Evolutionary conservation across 495 filamentous ascomycete species (phyloP).

Genomic region (Hyphodiscus hymeniophilus): DNA sequence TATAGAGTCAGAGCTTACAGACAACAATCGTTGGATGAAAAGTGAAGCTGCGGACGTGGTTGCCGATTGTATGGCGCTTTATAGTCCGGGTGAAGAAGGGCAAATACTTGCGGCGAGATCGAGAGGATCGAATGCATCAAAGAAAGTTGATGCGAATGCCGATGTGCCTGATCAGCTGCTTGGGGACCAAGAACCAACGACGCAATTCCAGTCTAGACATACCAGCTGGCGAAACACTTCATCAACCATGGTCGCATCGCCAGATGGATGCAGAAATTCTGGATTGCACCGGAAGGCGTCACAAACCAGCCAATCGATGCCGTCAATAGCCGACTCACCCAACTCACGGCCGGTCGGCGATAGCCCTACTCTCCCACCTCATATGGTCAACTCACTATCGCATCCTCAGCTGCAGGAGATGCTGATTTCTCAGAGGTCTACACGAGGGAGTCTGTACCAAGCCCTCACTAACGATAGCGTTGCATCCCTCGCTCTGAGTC

Average conservation of each 20-base stretch:
- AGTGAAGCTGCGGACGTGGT: conserved; percentile 65
- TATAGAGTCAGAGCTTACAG: conserved; percentile 61
- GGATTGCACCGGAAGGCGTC: conserved; percentile 10
- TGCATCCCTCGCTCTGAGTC: conserved; percentile 34
- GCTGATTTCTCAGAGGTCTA: conserved; percentile 41
- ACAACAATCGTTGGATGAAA: conserved; percentile 62
- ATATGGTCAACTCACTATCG: conserved; percentile 33
- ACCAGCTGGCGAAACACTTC: conserved; percentile 37
- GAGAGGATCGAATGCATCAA: background rate
- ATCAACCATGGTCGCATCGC: conserved; percentile 34
- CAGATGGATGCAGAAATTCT: conserved; percentile 9
- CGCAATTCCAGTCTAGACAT: conserved; percentile 12
- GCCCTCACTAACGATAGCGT: conserved; percentile 41
- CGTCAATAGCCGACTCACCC: conserved; percentile 27
- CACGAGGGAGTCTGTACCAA: conserved; percentile 43
- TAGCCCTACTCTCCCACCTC: conserved; percentile 47
- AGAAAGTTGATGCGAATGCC: conserved; percentile 11
- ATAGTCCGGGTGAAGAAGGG: conserved; percentile 19
- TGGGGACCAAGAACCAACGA: conserved; percentile 6
- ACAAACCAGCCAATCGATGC: conserved; percentile 14
- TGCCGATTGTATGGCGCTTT: conserved; percentile 54
- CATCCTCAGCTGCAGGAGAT: conserved; percentile 43
- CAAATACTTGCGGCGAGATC: conserved; percentile 5
- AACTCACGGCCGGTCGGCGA: conserved; percentile 37
- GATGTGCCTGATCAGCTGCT: conserved; percentile 21